Evolutionary conservation across 2,329 filamentous ascomycete species (phyloP), one percentile per base, ranked within the genome.

Genomic region (Fusarium musae): DNA sequence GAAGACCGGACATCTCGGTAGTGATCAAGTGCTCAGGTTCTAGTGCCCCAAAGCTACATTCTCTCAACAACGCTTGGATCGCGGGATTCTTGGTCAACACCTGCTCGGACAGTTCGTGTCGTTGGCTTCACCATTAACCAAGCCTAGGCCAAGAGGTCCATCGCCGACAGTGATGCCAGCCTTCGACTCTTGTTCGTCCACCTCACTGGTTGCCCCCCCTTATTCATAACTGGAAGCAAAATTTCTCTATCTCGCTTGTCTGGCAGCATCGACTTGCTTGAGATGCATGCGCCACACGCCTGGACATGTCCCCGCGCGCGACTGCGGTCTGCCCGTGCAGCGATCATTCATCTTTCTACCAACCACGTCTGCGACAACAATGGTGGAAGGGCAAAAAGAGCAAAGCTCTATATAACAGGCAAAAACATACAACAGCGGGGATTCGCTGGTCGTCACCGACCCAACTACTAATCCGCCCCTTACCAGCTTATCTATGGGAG

Each of bases 351-450:
- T 26, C 21, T 37, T 11, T 10, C 3, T 7, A 26, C 13, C 49
- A 26, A 26, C 49, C 17, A 36, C 9, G 1, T 23, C 30, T 34
- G 1, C 8, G 23, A 12, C 5, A 9, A 30, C 23, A 23, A 19
- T 30, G 9, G 26, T 9, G 3, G 9, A 12, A 59, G 12, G 10
- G 13, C 16, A 58, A 49, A 36, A 57, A 28, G n/a, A 17, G 3
- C 4, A 54, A 6, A 21, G 23, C 34, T 16, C 15, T 5, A 9
- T 16, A 15, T 5, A 9, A 16, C 23, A 13, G 5, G 16, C 44
- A 59, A 52, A 59, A 59, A 59, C 57, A 59, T 59, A 59, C 57
- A 53, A 47, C 44, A 47, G 44, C 44, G 26, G 44, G 43, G 43
- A 46, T 46, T 46, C 43, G 43, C 43, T 46, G 43, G 43, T 46